A percentile compares a stretch with the other conserved stretches of the same genome.
Conservation (phyloP, 2,329 filamentous ascomycete genomes). For the Epichloe brachyelytri region DNA sequence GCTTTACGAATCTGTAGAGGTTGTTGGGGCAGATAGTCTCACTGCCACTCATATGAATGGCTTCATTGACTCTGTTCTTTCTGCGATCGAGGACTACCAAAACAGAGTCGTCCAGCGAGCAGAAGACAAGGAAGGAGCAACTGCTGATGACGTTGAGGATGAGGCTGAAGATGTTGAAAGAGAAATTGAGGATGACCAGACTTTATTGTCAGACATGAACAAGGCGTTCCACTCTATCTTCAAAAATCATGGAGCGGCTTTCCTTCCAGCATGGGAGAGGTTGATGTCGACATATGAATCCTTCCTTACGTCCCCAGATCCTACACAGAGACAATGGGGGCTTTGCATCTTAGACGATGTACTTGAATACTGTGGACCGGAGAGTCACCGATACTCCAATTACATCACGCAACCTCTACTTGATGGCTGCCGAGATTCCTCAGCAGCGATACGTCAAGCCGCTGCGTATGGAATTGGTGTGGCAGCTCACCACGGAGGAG, state of each 20-base stretch:
- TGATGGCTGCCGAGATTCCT: slow-evolving; percentile 71
- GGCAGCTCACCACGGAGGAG: slow-evolving; percentile 82
- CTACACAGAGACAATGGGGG: slow-evolving; percentile 96
- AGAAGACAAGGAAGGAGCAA: slow-evolving; percentile 63
- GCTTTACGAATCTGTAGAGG: slow-evolving; percentile 96
- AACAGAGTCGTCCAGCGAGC: slow-evolving; percentile 67
- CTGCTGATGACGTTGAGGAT: slow-evolving; percentile 81
- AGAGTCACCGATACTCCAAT: slow-evolving; percentile 75
- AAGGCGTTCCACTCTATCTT: slow-evolving; percentile 99
- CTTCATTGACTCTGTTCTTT: slow-evolving; percentile 78
- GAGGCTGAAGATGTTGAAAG: slow-evolving; percentile 76
- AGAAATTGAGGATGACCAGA: slow-evolving; percentile 95
- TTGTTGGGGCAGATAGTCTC: slow-evolving; percentile 75
- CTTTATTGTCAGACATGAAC: slow-evolving; percentile 96
- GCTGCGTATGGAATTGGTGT: slow-evolving; percentile 94
- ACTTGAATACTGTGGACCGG: slow-evolving; percentile 84
- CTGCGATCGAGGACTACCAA: slow-evolving; percentile 86
- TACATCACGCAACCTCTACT: slow-evolving; percentile 81
- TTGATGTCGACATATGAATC: slow-evolving; percentile 74
- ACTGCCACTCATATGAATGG: slow-evolving; percentile 65
- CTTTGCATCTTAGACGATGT: slow-evolving; percentile 98
- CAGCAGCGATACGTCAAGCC: slow-evolving; percentile 87
- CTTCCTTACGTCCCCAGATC: slow-evolving; percentile 69
- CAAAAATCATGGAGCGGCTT: slow-evolving; percentile 80
- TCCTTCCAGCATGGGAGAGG: slow-evolving; percentile 79